These are phyloP conservation scores for Beta lomatogona DNA, from an alignment of 179 eudicot genomes.

Conservation along the genomic window DNA sequence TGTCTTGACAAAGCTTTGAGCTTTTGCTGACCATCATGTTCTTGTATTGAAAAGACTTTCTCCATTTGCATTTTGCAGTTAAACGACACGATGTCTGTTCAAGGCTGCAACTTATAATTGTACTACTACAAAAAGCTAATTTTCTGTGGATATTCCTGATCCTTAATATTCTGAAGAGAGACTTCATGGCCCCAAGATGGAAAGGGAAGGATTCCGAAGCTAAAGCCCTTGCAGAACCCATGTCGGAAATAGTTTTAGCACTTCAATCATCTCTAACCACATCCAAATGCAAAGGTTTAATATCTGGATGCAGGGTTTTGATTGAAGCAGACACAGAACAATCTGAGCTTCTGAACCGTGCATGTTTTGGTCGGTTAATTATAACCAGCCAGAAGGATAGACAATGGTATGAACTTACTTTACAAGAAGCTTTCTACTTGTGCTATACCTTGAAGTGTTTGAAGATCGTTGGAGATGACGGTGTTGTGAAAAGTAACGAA, in stretches of 20 bases:
- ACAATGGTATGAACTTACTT: conserved; percentile 51
- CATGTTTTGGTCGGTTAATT: conserved; percentile 62
- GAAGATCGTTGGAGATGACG: conserved; percentile 38
- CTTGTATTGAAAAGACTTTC: neutral
- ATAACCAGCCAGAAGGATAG: conserved; percentile 48
- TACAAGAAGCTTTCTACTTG: conserved; percentile 67
- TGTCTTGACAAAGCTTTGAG: neutral
- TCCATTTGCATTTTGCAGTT: neutral
- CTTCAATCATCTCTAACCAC: conserved; percentile 41
- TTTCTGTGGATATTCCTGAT: neutral
- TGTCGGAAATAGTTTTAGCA: conserved; percentile 47
- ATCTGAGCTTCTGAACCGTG: conserved; percentile 51
- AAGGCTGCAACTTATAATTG: neutral
- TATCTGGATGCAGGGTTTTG: conserved; percentile 52
- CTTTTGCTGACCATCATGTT: neutral
- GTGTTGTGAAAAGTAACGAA: conserved; percentile 25
- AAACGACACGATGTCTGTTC: neutral
- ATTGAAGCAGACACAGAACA: conserved; percentile 48
- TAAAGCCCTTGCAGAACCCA: conserved; percentile 62
- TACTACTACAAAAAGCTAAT: neutral
- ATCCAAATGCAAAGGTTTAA: conserved; percentile 44
- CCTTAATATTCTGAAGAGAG: neutral
- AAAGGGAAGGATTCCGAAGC: conserved; percentile 58
- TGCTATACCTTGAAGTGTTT: conserved; percentile 49
- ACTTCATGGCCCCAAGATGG: conserved; percentile 54